Base-by-base conservation (phyloP, 805 yeast genomes). In the Candida sonorensis region DNA sequence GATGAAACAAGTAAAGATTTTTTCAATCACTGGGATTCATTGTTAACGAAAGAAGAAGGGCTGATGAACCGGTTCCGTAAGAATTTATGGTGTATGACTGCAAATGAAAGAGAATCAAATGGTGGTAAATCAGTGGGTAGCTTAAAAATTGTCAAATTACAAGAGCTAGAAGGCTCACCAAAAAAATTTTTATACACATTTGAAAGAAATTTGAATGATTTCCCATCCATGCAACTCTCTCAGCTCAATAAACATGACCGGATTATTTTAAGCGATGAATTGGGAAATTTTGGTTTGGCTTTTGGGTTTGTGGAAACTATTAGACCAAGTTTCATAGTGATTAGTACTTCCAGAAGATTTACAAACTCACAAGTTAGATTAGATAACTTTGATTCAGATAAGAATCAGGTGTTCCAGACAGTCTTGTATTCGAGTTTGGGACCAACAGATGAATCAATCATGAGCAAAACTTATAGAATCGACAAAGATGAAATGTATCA, bases 401-500 rank as follows among this genome's bases (percentile, higher is more conserved):
- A 53, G 27, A 69, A 75, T 40, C 84, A 77, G 49, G 61, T 61
- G 0, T 73, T 71, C 42, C 63, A 61, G 42, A 65, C 80, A 24
- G 75, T 71, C 8, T 49, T 76, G 24, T 19, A 27, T 12, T 29
- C 44, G 7, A 23, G 31, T 17, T 42, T 50, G 1, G 45, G 55
- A 2, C 31, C 25, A 11, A 23, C 40, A n/a, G 31, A 34, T 13
- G 38, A 27, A 14, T 18, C 23, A n/a, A 25, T 26, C 21, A 24
- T 22, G 17, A 30, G 30, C 8, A 47, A 38, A 11, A 55, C 36
- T 17, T 86, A 72, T 42, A 64, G 97, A 34, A 65, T 88, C 17
- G 97, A 90, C 51, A 77, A 75, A 48, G 94, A 87, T 55, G 87
- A 79, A 29, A 69, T 77, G 58, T 79, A 74, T 34, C 77, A 73